Conservation (phyloP, 108 stramenopile genomes). For the Mediolabrus comicus region DNA sequence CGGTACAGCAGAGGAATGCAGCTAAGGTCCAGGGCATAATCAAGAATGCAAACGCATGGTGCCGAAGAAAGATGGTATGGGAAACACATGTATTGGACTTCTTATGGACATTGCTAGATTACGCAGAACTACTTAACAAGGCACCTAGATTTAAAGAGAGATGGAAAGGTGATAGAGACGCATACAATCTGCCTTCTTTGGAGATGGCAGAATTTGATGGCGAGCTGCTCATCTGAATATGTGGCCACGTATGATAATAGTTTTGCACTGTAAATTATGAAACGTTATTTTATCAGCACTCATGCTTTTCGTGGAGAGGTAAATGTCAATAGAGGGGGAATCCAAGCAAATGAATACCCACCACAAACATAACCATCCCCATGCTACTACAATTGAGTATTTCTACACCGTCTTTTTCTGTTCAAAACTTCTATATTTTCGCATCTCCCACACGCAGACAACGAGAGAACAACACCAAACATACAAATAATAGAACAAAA, state of each 20-base stretch:
- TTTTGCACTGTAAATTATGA: constrained; percentile 2
- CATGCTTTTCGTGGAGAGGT: not conserved
- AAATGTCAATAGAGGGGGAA: not conserved
- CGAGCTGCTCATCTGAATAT: constrained; percentile 1
- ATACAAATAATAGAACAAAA: not conserved
- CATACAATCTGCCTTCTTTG: constrained; percentile 16
- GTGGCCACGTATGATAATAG: no score
- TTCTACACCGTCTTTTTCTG: no score
- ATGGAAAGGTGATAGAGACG: constrained; percentile 15
- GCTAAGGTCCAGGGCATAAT: constrained; percentile 14
- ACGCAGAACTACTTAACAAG: constrained; percentile 29
- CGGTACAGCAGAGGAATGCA: constrained; percentile 3
- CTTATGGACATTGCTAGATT: constrained; percentile 35
- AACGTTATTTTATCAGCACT: not conserved
- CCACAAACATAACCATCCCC: not conserved
- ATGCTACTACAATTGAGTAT: not conserved
- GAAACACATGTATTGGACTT: constrained; percentile 22
- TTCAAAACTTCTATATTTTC: not conserved
- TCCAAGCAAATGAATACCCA: not conserved
- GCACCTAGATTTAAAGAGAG: constrained; percentile 13
- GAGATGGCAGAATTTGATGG: constrained; percentile 24
- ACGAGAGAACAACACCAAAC: not conserved
- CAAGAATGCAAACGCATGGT: constrained; percentile 33
- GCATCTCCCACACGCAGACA: not conserved
- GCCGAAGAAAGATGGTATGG: constrained; percentile 32